These are phyloP conservation scores for Tuber microsphaerosporum DNA, from an alignment of 495 filamentous ascomycete species.

Conservation along the genomic window DNA sequence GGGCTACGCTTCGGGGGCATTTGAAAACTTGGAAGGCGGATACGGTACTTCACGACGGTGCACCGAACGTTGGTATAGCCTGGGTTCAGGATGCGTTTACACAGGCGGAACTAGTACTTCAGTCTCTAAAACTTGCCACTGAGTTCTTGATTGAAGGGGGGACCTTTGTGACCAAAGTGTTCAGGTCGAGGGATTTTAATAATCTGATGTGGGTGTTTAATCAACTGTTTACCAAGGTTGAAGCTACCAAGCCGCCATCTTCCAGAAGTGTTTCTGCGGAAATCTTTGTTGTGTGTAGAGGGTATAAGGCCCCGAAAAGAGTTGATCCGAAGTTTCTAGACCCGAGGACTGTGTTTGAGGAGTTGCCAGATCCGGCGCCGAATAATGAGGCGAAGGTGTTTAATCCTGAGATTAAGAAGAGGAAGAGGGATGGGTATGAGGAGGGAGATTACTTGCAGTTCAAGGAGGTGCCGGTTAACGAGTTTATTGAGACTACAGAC, in stretches of 20 bases:
- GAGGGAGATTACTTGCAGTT: slow-evolving; percentile 91
- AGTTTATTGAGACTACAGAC: slow-evolving; percentile 91
- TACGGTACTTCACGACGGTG: slow-evolving; percentile 94
- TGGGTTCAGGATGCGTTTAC: slow-evolving; percentile 99
- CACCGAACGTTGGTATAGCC: slow-evolving; percentile 92
- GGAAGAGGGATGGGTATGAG: slow-evolving; percentile 94
- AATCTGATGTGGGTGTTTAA: slow-evolving; percentile 95
- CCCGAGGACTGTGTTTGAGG: slow-evolving; percentile 84
- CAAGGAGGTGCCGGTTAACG: slow-evolving; percentile 76
- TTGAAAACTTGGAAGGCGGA: slow-evolving; percentile 97
- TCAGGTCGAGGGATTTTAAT: slow-evolving; percentile 97
- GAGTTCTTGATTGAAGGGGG: slow-evolving; percentile 88
- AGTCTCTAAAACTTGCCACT: slow-evolving; percentile 85
- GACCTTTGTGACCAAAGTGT: slow-evolving; percentile 95
- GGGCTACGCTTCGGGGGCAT: slow-evolving; percentile 81
- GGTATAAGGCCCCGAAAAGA: slow-evolving; percentile 85
- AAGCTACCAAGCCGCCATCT: slow-evolving; percentile 94
- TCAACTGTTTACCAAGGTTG: slow-evolving; percentile 87
- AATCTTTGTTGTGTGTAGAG: slow-evolving; percentile 94
- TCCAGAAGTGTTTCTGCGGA: slow-evolving; percentile 93
- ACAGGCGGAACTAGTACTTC: slow-evolving; percentile 87
- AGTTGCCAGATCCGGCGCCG: slow-evolving; percentile 77
- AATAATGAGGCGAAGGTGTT: slow-evolving; percentile 98
- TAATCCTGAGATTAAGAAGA: slow-evolving; percentile 92
- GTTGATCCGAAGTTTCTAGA: slow-evolving; percentile 92